Conservation (phyloP, 768 basidiomycete species). For the Rhodosporidiobolus sp. region DNA sequence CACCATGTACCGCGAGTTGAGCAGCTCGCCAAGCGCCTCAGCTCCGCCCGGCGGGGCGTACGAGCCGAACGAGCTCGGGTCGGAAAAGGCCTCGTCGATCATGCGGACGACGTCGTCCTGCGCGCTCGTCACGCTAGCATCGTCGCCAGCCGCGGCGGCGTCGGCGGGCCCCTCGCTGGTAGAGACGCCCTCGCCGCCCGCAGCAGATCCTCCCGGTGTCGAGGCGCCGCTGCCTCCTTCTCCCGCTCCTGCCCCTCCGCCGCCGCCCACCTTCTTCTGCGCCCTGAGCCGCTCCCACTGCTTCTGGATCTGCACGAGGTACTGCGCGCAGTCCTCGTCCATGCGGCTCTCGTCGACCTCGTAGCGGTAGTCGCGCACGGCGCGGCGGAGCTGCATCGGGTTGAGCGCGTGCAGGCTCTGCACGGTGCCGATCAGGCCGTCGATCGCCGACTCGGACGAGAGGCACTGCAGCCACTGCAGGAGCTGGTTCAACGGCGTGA, state of each 20-base stretch:
- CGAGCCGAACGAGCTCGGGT: conserved; percentile 55
- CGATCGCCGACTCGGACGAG: conserved; percentile 82
- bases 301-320: conserved; percentile 88
- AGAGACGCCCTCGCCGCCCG: conserved; percentile 59
- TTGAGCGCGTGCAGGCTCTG: conserved; percentile 83
- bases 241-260: not conserved
- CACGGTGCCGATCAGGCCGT: conserved; percentile 81
- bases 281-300: conserved; percentile 73
- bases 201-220: conserved; percentile 58
- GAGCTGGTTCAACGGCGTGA: conserved; percentile 77
- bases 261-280: conserved; percentile 23
- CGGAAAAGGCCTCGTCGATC: conserved; percentile 72
- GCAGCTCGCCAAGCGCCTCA: conserved; percentile 79
- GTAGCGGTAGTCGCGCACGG: conserved; percentile 77
- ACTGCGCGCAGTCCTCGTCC: conserved; percentile 93
- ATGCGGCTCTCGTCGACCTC: conserved; percentile 89
- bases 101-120: conserved; percentile 48
- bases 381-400: conserved; percentile 92
- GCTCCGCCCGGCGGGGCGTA: conserved; percentile 79
- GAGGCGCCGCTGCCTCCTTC: not conserved
- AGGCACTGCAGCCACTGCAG: conserved; percentile 80
- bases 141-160: conserved; percentile 12
- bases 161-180: not conserved
- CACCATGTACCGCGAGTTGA: conserved; percentile 91
- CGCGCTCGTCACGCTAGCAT: conserved; percentile 14